phyloP scores from a whole-genome alignment of 2,329 filamentous ascomycete genomes.

The Colletotrichum sp. region DNA sequence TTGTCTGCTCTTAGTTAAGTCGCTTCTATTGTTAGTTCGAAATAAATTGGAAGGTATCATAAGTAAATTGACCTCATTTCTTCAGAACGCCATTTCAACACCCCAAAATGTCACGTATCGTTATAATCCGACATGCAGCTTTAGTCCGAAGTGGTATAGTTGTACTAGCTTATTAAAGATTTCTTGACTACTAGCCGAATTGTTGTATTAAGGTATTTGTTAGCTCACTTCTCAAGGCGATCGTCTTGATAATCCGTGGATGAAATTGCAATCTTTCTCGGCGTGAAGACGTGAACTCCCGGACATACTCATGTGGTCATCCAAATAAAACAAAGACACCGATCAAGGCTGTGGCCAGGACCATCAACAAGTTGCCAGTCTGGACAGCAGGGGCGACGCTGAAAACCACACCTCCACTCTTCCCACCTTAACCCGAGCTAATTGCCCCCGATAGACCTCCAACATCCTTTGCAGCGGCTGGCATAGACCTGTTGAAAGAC shows the following conservation, averaged over 20 bases:
- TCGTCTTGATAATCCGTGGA: rapidly evolving
- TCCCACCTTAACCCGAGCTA: not conserved
- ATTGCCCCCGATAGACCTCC: not conserved
- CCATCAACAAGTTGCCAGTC: not conserved
- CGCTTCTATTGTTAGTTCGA: too few relatives aligned
- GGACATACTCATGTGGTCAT: rapidly evolving
- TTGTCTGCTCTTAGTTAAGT: too few relatives aligned
- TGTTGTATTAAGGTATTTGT: not conserved
- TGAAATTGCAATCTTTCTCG: rapidly evolving
- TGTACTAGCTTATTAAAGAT: too few relatives aligned
- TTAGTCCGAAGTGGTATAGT: too few relatives aligned
- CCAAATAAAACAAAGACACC: rapidly evolving
- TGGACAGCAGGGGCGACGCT: not conserved
- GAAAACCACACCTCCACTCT: not conserved
- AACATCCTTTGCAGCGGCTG: not conserved
- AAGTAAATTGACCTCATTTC: too few relatives aligned
- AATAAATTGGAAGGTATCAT: too few relatives aligned
- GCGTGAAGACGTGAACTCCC: rapidly evolving
- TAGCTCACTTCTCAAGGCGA: rapidly evolving
- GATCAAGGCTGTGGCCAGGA: not conserved
- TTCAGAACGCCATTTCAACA: too few relatives aligned
- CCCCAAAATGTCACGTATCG: too few relatives aligned
- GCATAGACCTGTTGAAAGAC: not conserved
- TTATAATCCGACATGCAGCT: too few relatives aligned
- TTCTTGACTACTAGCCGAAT: too few relatives aligned